A percentile compares a stretch with the other conserved stretches of the same genome.
phyloP scores from a whole-genome alignment of 75 land plant genomes.

The Pinus tabuliformis region DNA sequence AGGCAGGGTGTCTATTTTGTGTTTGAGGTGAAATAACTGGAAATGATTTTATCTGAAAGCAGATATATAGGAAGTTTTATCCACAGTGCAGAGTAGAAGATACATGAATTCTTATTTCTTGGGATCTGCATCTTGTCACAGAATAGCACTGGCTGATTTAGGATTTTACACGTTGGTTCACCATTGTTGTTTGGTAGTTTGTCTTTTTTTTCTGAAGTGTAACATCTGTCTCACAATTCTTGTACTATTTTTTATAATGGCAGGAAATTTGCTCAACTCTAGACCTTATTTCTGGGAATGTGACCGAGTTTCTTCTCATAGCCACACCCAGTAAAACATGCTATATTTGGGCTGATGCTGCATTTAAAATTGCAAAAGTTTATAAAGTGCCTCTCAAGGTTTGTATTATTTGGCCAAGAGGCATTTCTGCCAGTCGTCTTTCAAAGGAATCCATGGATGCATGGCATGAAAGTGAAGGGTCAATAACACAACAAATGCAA shows the following conservation, averaged over 20 bases:
- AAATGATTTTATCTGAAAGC: neutral
- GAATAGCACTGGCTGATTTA: neutral
- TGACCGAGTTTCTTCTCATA: conserved; percentile 62
- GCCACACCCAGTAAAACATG: conserved; percentile 54
- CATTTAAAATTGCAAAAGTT: conserved; percentile 38
- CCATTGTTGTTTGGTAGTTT: neutral
- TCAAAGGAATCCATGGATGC: neutral
- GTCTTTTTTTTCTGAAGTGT: neutral
- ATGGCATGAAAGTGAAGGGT: neutral
- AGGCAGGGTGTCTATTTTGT: neutral
- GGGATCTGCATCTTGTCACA: neutral
- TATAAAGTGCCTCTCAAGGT: conserved; percentile 35
- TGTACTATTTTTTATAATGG: neutral
- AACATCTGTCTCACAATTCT: conserved; percentile 1
- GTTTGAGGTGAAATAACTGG: neutral
- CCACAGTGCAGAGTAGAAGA: neutral
- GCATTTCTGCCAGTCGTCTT: neutral
- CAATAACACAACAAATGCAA: neutral
- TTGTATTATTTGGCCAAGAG: conserved; percentile 70
- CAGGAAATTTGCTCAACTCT: conserved; percentile 69
- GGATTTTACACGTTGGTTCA: neutral
- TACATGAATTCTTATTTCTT: neutral
- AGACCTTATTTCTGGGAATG: conserved; percentile 63
- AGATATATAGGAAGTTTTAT: neutral
- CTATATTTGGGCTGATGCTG: conserved; percentile 53